Evolutionary conservation across 257 asterid species (phyloP).

Genomic region (Capsicum pubescens): DNA sequence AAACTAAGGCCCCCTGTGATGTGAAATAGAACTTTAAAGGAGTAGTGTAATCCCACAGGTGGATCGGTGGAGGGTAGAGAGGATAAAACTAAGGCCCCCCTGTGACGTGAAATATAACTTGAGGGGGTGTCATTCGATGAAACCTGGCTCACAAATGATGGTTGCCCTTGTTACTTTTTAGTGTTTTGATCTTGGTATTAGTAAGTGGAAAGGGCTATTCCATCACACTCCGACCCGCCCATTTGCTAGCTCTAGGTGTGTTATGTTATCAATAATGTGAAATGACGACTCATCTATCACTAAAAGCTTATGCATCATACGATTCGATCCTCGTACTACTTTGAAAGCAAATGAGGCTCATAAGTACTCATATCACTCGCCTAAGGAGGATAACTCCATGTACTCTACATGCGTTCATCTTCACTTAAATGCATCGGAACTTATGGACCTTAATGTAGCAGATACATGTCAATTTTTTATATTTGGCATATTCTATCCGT

Average conservation of each 20-base stretch:
- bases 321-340: background rate
- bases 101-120: background rate
- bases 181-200: background rate
- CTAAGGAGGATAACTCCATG: background rate
- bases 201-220: background rate
- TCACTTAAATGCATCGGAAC: background rate
- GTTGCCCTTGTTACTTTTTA: background rate
- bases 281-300: background rate
- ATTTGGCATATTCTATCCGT: slow-evolving; percentile 11
- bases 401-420: background rate
- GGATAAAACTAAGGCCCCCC: too few relatives aligned
- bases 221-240: background rate
- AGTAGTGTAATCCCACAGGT: too few relatives aligned
- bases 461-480: background rate
- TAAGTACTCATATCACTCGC: slow-evolving; percentile 5
- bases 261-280: background rate
- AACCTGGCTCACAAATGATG: background rate
- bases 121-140: background rate
- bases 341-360: slow-evolving; percentile 10
- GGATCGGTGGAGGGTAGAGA: too few relatives aligned
- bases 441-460: background rate
- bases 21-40: background rate
- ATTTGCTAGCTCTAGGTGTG: background rate
- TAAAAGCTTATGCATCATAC: background rate
- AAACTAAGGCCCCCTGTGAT: background rate